Percentiles rank a stretch among this genome's conserved stretches.
phyloP scores from a whole-genome alignment of 1,284 basidiomycete genomes.

The Xanthoconium separans region DNA sequence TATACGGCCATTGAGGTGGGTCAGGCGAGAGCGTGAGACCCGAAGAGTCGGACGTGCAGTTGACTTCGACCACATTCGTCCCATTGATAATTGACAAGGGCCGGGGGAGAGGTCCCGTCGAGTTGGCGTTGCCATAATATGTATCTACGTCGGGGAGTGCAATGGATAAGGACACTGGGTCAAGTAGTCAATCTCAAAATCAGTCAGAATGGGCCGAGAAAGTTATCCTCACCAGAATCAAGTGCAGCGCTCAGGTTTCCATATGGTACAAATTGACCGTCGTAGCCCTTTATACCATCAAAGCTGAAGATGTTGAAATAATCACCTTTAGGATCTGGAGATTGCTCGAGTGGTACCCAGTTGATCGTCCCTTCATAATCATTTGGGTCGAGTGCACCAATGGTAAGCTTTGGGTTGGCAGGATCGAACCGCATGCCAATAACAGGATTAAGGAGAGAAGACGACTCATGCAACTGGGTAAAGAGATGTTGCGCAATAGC shows the following conservation, averaged over 20 bases:
- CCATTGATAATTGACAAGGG: constrained; percentile 8
- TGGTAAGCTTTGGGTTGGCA: constrained; percentile 29
- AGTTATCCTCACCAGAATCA: constrained; percentile 22
- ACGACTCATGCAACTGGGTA: constrained; percentile 17
- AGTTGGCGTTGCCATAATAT: constrained; percentile 19
- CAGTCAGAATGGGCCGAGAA: background rate
- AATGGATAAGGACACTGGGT: constrained; percentile 18
- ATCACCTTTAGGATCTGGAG: constrained; percentile 15
- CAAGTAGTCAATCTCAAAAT: background rate
- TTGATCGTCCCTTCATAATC: constrained; percentile 35
- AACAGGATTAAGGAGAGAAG: constrained; percentile 32
- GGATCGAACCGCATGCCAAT: constrained; percentile 32
- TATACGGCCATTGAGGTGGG: constrained; percentile 19
- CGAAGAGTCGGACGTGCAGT: constrained; percentile 15
- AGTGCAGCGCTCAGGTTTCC: constrained; percentile 19
- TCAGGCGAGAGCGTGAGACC: background rate
- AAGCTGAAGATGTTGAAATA: constrained; percentile 25
- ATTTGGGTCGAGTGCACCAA: constrained; percentile 33
- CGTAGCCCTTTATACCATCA: constrained; percentile 33
- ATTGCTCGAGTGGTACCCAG: constrained; percentile 27
- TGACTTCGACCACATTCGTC: constrained; percentile 12
- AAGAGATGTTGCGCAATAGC: constrained; percentile 13
- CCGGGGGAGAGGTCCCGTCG: constrained; percentile 24
- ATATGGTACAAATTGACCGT: constrained; percentile 27
- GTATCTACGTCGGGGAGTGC: constrained; percentile 16